Evolutionary conservation across 805 yeast species (phyloP).

Genomic region (Blastobotrys chiropterorum): DNA sequence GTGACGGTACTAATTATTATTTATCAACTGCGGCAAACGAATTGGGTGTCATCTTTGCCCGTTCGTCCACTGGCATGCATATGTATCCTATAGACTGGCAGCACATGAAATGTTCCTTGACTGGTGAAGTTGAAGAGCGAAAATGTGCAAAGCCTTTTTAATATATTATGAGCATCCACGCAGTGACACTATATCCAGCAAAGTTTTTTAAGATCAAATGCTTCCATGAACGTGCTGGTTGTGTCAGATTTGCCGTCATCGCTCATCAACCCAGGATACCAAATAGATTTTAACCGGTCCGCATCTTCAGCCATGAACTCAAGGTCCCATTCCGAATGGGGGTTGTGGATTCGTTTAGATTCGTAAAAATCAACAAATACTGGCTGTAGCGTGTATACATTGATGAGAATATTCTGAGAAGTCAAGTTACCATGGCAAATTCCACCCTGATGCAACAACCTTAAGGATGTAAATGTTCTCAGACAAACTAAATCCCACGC

Average conservation of each 20-base stretch:
- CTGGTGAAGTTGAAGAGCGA: constrained; percentile 71
- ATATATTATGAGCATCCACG: not conserved
- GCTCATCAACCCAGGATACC: not conserved
- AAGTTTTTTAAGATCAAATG: not conserved
- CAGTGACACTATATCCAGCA: not conserved
- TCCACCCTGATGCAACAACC: not conserved
- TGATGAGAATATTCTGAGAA: not conserved
- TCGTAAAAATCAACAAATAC: not conserved
- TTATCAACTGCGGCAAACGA: constrained; percentile 85
- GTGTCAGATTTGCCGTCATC: not conserved
- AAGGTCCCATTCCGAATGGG: not conserved
- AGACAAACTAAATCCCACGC: not conserved
- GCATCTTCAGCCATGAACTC: not conserved
- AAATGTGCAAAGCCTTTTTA: constrained; percentile 87
- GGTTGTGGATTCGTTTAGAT: not conserved
- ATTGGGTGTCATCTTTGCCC: constrained; percentile 89
- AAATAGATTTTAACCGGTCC: not conserved
- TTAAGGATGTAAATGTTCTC: not conserved
- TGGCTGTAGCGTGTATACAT: not conserved
- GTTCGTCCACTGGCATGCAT: constrained; percentile 60
- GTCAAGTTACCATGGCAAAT: not conserved
- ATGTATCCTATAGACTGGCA: constrained; percentile 95
- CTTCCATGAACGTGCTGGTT: not conserved
- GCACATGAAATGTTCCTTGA: constrained; percentile 73
- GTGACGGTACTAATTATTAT: constrained; percentile 91